Evolutionary conservation across 805 yeast species (phyloP).

Genomic region (Starmerella asiatica): DNA sequence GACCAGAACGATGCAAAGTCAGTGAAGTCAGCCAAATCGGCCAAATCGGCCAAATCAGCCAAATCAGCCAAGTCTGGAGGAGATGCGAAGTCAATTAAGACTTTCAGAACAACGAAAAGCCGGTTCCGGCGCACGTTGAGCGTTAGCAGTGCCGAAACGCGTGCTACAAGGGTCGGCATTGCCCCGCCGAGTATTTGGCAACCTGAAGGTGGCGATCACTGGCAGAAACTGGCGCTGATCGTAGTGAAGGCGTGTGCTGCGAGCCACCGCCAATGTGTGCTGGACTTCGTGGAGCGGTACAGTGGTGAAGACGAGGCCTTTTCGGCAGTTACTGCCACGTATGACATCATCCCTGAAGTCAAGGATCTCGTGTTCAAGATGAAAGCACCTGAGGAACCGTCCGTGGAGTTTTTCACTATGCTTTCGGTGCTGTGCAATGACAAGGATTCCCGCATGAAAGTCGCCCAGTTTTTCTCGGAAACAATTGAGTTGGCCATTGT

Average conservation of each 20-base stretch:
- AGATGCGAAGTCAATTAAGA: background rate
- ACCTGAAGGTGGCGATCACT: conserved; percentile 1
- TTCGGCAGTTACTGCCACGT: conserved; percentile 21
- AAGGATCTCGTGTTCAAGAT: conserved; percentile 9
- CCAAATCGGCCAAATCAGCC: background rate
- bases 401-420: conserved; percentile 22
- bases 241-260: conserved; percentile 6
- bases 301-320: conserved; percentile 17
- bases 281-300: conserved; percentile 1
- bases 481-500: conserved; percentile 17
- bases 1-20: background rate
- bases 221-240: conserved; percentile 10
- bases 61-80: background rate
- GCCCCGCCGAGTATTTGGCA: background rate
- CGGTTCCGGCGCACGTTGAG: background rate
- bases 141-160: background rate
- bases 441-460: conserved; percentile 23
- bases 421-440: conserved; percentile 27
- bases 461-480: conserved; percentile 19
- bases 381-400: conserved; percentile 1
- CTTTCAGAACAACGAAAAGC: no score
- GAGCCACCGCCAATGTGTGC: conserved; percentile 3
- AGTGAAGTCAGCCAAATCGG: background rate
- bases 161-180: background rate
- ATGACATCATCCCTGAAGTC: conserved; percentile 21